Evolutionary conservation across 345 rosid species (phyloP), one percentile per base, ranked within the genome.

Genomic region (Euphorbia pulcherrima): DNA sequence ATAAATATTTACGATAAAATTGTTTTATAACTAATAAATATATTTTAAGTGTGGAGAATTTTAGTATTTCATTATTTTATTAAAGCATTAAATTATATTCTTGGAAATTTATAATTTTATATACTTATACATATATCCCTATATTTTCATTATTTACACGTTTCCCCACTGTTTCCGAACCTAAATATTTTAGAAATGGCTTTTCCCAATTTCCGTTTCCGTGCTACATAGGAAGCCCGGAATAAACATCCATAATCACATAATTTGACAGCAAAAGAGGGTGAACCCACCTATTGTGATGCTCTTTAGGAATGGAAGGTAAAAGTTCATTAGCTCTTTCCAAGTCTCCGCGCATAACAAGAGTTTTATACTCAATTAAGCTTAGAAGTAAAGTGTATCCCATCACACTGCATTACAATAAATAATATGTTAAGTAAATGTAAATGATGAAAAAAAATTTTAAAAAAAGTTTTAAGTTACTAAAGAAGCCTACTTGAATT

Each of bases 351-450:
- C 97, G 97, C 97, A 90, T 90, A 69, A 90, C 95, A 74, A 90
- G 90, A 74, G 97, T 90, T 83, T 90, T 90, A 84, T 88, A 90
- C 84, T 90, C 97, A 71, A 90, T 88, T 81, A 90, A 83, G 83
- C 95, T 88, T 70, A 90, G 88, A 72, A 88, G 88, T 70, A 90
- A 72, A 47, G 92, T 88, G 80, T 90, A 90, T 56, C 97, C 97
- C 67, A 88, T 77, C 69, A 90, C 89, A 72, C 97, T 90, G 85
- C 79, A 78, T 44, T 10, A 54, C 8, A 64, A 44, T 8, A 64
- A 60, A 61, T 7, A 47, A 11, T 21, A 28, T 67, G 65, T 52
- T n/a, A 71, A 7, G 29, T 7, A 77, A 37, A 27, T 20, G 63
- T 64, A 66, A 65, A 79, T 67, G 20, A 69, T 16, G 14, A 74